Conservation (phyloP, 1,284 basidiomycete genomes). For the Takashimella tepidaria region DNA sequence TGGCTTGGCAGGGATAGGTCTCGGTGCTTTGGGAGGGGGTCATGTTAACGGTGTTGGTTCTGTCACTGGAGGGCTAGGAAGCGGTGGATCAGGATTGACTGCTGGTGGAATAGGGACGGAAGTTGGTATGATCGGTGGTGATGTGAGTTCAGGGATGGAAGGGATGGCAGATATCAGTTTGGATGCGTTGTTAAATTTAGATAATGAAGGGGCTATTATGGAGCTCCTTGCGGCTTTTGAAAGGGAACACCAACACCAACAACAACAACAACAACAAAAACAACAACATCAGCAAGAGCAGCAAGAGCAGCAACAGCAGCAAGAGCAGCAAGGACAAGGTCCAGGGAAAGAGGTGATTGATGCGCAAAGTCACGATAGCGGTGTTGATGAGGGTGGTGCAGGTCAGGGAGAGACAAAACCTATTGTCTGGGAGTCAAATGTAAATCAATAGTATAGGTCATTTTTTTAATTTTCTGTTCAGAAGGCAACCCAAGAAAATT, state of each 20-base stretch:
- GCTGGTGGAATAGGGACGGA: background rate
- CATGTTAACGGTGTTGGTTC: background rate
- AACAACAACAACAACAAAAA: background rate
- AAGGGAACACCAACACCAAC: background rate
- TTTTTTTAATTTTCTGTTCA: too few relatives aligned
- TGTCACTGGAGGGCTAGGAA: background rate
- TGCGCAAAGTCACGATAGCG: too few relatives aligned
- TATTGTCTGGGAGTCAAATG: too few relatives aligned
- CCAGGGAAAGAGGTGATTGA: too few relatives aligned
- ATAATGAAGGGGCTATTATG: background rate
- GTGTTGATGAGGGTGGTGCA: too few relatives aligned
- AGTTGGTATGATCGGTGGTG: background rate
- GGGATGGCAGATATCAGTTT: slow-evolving; percentile 5
- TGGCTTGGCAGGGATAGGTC: background rate
- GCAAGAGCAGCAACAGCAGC: too few relatives aligned
- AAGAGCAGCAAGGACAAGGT: too few relatives aligned
- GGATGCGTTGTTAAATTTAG: background rate
- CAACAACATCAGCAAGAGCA: background rate
- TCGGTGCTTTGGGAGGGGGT: background rate
- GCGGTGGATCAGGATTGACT: too few relatives aligned
- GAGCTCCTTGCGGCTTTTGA: slow-evolving; percentile 10
- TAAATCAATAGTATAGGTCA: too few relatives aligned
- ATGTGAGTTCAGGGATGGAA: background rate
- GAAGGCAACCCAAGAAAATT: too few relatives aligned
- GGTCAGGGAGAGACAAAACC: too few relatives aligned